These are phyloP conservation scores for Teratosphaeriaceae sp. DNA, from an alignment of 2,329 filamentous ascomycete species.

Conservation along the genomic window DNA sequence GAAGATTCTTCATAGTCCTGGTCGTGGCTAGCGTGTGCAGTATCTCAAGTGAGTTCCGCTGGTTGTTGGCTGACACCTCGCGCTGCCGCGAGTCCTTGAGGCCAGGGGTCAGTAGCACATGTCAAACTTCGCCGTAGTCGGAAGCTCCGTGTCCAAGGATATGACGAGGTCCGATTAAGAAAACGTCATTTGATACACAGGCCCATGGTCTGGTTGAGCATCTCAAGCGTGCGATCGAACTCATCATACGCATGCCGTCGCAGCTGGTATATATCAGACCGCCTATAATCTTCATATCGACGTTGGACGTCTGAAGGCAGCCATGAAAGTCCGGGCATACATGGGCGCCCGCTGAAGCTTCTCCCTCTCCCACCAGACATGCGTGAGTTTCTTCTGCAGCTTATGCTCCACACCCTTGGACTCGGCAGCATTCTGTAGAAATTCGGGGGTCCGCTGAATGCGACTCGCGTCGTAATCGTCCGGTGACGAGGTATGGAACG, in stretches of 20 bases:
- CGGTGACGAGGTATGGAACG: background rate
- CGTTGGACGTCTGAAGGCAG: background rate
- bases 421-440: slow-evolving; percentile 58
- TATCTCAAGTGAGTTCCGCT: too few species aligned
- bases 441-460: slow-evolving; percentile 57
- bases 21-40: too few species aligned
- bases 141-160: too few species aligned
- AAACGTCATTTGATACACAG: slow-evolving; percentile 42
- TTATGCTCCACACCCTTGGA: slow-evolving; percentile 63
- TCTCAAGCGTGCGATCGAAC: slow-evolving; percentile 62
- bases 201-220: slow-evolving; percentile 69
- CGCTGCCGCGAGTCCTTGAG: too few species aligned
- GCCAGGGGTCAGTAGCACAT: too few species aligned
- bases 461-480: background rate
- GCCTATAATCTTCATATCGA: slow-evolving; percentile 1
- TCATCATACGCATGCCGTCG: slow-evolving; percentile 44
- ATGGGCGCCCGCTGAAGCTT: slow-evolving; percentile 24
- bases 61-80: too few species aligned
- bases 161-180: too few species aligned
- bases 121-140: too few species aligned
- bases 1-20: too few species aligned
- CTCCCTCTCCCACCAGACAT: slow-evolving; percentile 40
- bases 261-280: slow-evolving; percentile 4
- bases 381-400: slow-evolving; percentile 62
- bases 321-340: slow-evolving; percentile 10